Evolutionary conservation across 192 early-diverging fungal genomes (phyloP).

Genomic region (Polychytrium aggregatum): DNA sequence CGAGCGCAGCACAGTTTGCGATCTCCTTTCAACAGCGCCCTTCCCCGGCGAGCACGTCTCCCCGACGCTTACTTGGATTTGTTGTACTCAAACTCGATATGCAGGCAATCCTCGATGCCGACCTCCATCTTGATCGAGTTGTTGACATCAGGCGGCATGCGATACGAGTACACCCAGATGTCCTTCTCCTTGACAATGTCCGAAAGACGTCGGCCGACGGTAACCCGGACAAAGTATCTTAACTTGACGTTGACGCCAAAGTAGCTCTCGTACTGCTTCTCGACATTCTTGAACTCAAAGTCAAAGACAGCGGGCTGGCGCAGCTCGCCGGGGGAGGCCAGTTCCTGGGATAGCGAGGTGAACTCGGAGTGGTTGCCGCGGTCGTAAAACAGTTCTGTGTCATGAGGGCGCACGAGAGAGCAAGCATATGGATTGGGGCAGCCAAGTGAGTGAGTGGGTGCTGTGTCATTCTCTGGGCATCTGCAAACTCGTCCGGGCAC

Average conservation of each 20-base stretch:
- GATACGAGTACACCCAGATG: constrained; percentile 97
- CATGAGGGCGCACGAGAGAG: too few species aligned
- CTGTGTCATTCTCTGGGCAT: too few species aligned
- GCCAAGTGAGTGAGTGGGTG: too few species aligned
- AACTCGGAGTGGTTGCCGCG: constrained; percentile 93
- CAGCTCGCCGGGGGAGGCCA: constrained; percentile 89
- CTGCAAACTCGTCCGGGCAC: too few species aligned
- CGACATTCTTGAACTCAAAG: constrained; percentile 99
- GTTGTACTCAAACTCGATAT: constrained; percentile 99
- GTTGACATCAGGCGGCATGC: constrained; percentile 82
- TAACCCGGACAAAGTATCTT: constrained; percentile 91
- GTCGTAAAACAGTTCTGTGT: constrained; percentile 84
- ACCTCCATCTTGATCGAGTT: constrained; percentile 99
- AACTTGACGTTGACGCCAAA: constrained; percentile 97
- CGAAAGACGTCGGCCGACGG: constrained; percentile 72
- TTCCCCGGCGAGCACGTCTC: background rate
- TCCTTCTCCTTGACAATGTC: constrained; percentile 89
- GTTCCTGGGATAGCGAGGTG: constrained; percentile 81
- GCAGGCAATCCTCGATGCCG: constrained; percentile 97
- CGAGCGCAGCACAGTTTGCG: too few species aligned
- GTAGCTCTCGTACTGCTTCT: constrained; percentile 98
- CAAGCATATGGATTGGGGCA: constrained; percentile 1
- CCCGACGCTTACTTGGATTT: constrained; percentile 69
- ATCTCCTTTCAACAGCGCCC: too few species aligned
- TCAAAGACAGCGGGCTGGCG: constrained; percentile 66